Evolutionary conservation across 2,329 filamentous ascomycete genomes (phyloP), one percentile per base, ranked within the genome.

Genomic region (Talaromyces sp.): DNA sequence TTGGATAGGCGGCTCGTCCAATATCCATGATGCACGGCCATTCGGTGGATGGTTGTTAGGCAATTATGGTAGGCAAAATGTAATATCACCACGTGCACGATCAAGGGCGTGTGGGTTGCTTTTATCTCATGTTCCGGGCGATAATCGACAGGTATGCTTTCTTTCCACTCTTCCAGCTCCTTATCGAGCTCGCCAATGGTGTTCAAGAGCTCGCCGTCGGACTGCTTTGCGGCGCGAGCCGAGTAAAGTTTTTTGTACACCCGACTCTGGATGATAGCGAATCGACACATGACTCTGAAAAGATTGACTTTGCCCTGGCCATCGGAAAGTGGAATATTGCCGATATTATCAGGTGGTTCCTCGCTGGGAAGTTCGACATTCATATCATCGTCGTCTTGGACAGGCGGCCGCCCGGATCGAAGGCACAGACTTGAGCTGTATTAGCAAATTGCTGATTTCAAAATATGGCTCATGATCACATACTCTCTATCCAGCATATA

Each of bases 11-110:
- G 86, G 71, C 91, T 97, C 1, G 93, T 98, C 95, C 95, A 99
- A 77, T 96, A 97, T 15, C 95, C 95, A 72, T 97, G 93, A 69
- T 98, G 95, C 32, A 98, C 90, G 49, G 92, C 96, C 95, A 98
- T 99, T 57, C 95, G 91, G 74, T 99, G 95, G 65, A 99, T 97
- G 0, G 95, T 99, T 0, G 93, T 97, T 57, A 99, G 79, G 69
- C 93, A 97, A 74, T 99, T 99, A 80, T 98, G 98, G 76, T 99
- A 99, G 1, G 92, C 89, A 70, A 99, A 96, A 74, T 99, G 95
- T 62, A 99, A 80, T 73, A 96, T 91, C 63, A 96, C 93, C 58
- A 99, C 87, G 66, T 98, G 93, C 22, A 99, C 81, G 22, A 98
- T 93, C n/a, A 98, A 82, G 0, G 93, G 93, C 0, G 92, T 96